Evolutionary conservation across 805 yeast species (phyloP), one percentile per base, ranked within the genome.

Genomic region (Metschnikowia vanudenii): DNA sequence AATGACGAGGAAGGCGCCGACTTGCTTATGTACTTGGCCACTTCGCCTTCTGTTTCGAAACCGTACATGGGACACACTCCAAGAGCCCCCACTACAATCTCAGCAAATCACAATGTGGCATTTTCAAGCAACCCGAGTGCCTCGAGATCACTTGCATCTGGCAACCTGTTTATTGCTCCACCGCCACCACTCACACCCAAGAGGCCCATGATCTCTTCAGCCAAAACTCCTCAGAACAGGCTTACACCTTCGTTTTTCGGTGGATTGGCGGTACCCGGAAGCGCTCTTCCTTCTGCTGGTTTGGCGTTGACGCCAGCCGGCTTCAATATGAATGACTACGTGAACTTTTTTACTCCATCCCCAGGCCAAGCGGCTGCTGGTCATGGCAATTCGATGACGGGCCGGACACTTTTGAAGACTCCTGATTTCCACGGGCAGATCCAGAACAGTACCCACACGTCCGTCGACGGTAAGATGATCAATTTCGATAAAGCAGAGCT

Each of bases 291-390:
- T 3, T 70, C 75, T 2, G 66, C 69, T 1, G 76, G 76, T 0
- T 56, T 72, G 35, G 72, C 75, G 12, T 71, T 74, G 28, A 64
- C 76, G 8, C 84, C 87, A 0, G 85, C 85, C 1, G 85, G 84
- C 2, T 87, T 88, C 68, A 87, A 88, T 63, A 80, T 88, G 82
- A 83, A 81, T 60, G 96, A 88, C 61, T 88, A 86, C 61, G 85
- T 88, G 32, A 85, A 88, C 60, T 75, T 85, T 52, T 83, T 84
- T 60, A 82, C 91, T 1, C 94, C 94, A 3, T 81, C 87, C 9
- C 86, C 86, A 2, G 71, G 73, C 4, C 88, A 76, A 53, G 88
- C 94, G 11, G 55, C 50, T 3, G 35, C 46, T 3, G 44, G 47
- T 7, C 50, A 46, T 32, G 42, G 35, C 8, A 47, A 46, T 39